These are phyloP conservation scores for Aspergillus fructus DNA, from an alignment of 2,329 filamentous ascomycete species.

Conservation along the genomic window DNA sequence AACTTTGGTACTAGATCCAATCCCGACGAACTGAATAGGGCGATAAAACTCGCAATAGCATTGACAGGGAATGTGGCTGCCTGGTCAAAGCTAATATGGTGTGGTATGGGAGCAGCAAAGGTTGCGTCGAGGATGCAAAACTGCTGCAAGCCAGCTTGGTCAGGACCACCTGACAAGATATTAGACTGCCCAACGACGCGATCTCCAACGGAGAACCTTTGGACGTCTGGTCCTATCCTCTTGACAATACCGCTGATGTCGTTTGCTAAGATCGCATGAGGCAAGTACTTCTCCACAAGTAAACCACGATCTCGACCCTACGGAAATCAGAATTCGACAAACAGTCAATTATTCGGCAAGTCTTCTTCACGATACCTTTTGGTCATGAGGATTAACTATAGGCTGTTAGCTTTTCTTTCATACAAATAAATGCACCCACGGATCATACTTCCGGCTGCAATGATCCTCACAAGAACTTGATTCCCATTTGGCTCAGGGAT, in stretches of 20 bases:
- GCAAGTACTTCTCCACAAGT: too few species aligned
- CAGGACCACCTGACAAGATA: not conserved
- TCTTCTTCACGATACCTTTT: conserved; percentile 27
- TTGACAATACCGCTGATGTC: conserved; percentile 37
- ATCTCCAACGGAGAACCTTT: conserved; percentile 28
- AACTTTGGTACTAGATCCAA: conserved; percentile 8
- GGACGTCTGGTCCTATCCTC: conserved; percentile 25
- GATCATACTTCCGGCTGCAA: conserved; percentile 19
- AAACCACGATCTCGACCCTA: too few species aligned
- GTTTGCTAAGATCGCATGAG: conserved; percentile 23
- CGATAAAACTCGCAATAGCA: conserved; percentile 32
- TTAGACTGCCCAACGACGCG: conserved; percentile 30
- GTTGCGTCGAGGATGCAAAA: conserved; percentile 36
- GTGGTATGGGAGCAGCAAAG: conserved; percentile 33
- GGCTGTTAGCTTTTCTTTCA: too few species aligned
- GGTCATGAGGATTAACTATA: conserved; percentile 34
- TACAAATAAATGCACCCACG: too few species aligned
- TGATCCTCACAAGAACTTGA: conserved; percentile 41
- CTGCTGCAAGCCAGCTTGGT: conserved; percentile 37
- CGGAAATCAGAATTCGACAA: too few species aligned
- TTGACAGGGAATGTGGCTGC: conserved; percentile 41
- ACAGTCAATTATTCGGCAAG: too few species aligned
- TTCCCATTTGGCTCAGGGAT: conserved; percentile 30
- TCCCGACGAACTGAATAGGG: conserved; percentile 29
- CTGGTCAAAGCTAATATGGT: conserved; percentile 34